These are phyloP conservation scores for Paramecium sexaurelia DNA, from an alignment of 73 alveolate genomes.

Conservation along the genomic window DNA sequence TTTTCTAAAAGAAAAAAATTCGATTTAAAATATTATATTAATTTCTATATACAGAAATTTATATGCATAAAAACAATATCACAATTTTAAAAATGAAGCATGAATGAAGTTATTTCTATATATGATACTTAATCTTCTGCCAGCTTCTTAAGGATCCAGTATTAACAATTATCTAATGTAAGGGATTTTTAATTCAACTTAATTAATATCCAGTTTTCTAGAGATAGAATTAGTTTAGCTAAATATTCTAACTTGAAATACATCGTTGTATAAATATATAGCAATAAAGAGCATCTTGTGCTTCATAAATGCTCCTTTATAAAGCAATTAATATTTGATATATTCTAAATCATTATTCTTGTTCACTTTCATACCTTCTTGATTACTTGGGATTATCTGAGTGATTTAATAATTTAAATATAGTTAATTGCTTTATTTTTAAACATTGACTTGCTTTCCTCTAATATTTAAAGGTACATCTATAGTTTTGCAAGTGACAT, in stretches of 20 bases:
- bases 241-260: not conserved
- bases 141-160: slow-evolving; percentile 23
- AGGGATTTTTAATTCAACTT: slow-evolving; percentile 12
- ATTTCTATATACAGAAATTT: not conserved
- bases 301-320: slow-evolving; percentile 37
- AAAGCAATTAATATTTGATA: slow-evolving; percentile 7
- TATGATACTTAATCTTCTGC: not conserved
- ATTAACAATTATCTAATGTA: not conserved
- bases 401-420: not conserved
- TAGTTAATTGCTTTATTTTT: not conserved
- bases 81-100: slow-evolving; percentile 43
- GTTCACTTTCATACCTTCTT: slow-evolving; percentile 8
- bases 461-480: slow-evolving; percentile 28
- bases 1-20: no score
- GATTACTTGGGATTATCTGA: not conserved
- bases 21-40: not conserved
- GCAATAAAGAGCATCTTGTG: not conserved
- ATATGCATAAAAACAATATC: not conserved
- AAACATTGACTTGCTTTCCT: not conserved
- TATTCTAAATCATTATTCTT: slow-evolving; percentile 7
- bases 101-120: slow-evolving; percentile 39
- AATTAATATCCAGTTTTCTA: not conserved
- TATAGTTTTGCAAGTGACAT: not conserved
- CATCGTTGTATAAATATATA: not conserved
- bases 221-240: not conserved